These are phyloP conservation scores for Fonsecaea pedrosoi DNA, from an alignment of 2,329 filamentous ascomycete genomes.

Conservation along the genomic window DNA sequence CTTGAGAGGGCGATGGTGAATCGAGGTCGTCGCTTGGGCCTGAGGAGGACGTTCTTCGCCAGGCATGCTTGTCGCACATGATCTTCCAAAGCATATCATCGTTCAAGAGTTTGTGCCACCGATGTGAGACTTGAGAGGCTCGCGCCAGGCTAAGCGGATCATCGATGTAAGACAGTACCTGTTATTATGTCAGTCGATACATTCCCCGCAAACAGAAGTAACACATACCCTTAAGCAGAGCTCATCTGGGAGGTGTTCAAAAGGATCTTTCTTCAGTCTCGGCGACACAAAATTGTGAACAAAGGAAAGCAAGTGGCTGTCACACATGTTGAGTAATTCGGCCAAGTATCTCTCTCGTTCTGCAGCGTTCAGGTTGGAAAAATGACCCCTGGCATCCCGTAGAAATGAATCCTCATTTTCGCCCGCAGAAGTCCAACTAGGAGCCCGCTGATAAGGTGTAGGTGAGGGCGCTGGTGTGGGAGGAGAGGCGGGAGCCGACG, in stretches of 20 bases:
- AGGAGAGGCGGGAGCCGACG: slow-evolving; percentile 69
- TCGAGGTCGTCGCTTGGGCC: slow-evolving; percentile 49
- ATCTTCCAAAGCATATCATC: slow-evolving; percentile 99
- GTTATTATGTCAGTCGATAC: slow-evolving; percentile 23
- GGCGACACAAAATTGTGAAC: slow-evolving; percentile 96
- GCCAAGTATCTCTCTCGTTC: slow-evolving; percentile 83
- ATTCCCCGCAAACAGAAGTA: neutral
- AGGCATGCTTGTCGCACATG: slow-evolving; percentile 94
- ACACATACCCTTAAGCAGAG: slow-evolving; percentile 79
- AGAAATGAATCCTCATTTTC: slow-evolving; percentile 84
- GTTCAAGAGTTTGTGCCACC: slow-evolving; percentile 90
- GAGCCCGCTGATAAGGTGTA: slow-evolving; percentile 66
- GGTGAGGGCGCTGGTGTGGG: slow-evolving; percentile 72
- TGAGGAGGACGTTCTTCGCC: slow-evolving; percentile 63
- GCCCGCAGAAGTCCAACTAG: slow-evolving; percentile 53
- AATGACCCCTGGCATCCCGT: slow-evolving; percentile 78
- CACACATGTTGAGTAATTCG: slow-evolving; percentile 90
- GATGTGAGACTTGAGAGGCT: slow-evolving; percentile 91
- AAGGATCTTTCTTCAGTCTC: slow-evolving; percentile 92
- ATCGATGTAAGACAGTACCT: slow-evolving; percentile 96
- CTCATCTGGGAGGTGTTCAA: slow-evolving; percentile 89
- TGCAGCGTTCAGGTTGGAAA: slow-evolving; percentile 75
- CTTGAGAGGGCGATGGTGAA: slow-evolving; percentile 51
- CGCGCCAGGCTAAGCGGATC: slow-evolving; percentile 92
- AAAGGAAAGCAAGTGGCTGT: slow-evolving; percentile 92